phyloP scores from a whole-genome alignment of 768 basidiomycete genomes.

The Auricularia sp. region DNA sequence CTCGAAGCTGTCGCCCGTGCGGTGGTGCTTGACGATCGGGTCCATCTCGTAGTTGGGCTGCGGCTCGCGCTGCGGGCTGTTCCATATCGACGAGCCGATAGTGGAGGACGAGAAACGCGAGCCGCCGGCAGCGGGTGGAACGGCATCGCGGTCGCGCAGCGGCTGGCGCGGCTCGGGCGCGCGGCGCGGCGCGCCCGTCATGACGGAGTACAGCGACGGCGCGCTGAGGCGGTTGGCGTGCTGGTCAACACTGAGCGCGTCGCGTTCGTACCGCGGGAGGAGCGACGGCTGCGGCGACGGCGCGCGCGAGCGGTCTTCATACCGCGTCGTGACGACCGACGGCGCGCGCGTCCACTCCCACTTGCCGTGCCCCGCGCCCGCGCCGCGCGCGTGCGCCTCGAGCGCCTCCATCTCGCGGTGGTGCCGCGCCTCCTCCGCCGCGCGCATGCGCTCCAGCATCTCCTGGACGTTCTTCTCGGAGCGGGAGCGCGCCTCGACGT shows the following conservation, averaged over 20 bases:
- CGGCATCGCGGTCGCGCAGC: slow-evolving; percentile 31
- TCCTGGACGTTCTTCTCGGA: slow-evolving; percentile 30
- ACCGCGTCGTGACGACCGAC: slow-evolving; percentile 34
- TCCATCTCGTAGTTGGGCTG: slow-evolving; percentile 1
- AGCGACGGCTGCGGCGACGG: slow-evolving; percentile 5
- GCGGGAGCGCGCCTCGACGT: slow-evolving; percentile 14
- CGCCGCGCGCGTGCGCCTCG: slow-evolving; percentile 32
- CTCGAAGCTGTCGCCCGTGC: slow-evolving; percentile 2
- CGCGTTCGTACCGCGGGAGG: neutral
- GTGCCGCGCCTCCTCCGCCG: slow-evolving; percentile 42
- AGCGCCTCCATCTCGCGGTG: slow-evolving; percentile 32
- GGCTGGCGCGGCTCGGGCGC: slow-evolving; percentile 70
- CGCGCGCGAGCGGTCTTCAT: slow-evolving; percentile 13
- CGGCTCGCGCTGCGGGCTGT: neutral
- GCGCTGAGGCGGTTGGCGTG: slow-evolving; percentile 31
- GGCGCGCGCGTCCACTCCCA: slow-evolving; percentile 19
- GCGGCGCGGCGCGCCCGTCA: slow-evolving; percentile 51
- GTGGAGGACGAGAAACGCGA: slow-evolving; percentile 44
- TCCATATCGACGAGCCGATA: slow-evolving; percentile 24
- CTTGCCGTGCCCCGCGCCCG: neutral
- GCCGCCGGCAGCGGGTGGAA: slow-evolving; percentile 18
- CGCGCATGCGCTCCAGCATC: slow-evolving; percentile 39
- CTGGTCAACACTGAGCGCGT: slow-evolving; percentile 9
- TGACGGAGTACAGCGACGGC: slow-evolving; percentile 57
- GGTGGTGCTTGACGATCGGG: neutral